Conservation (phyloP, 2,329 filamentous ascomycete species). For the Thermoascus crustaceus region DNA sequence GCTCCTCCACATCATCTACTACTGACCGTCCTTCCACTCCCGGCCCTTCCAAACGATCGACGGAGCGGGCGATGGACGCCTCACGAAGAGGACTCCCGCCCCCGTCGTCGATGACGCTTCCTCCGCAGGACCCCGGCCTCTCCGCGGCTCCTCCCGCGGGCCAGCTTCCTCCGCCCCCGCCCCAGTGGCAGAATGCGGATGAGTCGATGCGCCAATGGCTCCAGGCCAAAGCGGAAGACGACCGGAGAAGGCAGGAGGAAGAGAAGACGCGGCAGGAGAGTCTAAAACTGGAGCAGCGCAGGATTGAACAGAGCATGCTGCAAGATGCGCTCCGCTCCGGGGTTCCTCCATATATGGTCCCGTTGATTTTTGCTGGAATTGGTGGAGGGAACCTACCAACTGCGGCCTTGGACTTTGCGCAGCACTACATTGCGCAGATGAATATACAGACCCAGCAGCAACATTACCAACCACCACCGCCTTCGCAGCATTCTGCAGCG, state of each 20-base stretch:
- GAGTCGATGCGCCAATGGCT: slow-evolving; percentile 67
- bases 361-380: slow-evolving; percentile 66
- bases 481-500: slow-evolving; percentile 12
- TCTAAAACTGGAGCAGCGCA: slow-evolving; percentile 62
- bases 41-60: slow-evolving; percentile 26
- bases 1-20: slow-evolving; percentile 28
- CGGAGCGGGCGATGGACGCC: slow-evolving; percentile 56
- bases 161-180: slow-evolving; percentile 55
- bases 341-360: slow-evolving; percentile 65
- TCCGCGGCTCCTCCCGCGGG: slow-evolving; percentile 35
- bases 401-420: slow-evolving; percentile 58
- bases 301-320: slow-evolving; percentile 64
- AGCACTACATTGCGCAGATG: slow-evolving; percentile 52
- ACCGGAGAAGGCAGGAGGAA: slow-evolving; percentile 57
- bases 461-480: slow-evolving; percentile 16
- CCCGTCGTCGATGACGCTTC: slow-evolving; percentile 57
- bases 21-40: slow-evolving; percentile 22
- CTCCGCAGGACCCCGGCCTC: slow-evolving; percentile 31
- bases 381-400: slow-evolving; percentile 54
- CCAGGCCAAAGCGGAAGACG: slow-evolving; percentile 63
- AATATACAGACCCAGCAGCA: slow-evolving; percentile 26
- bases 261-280: slow-evolving; percentile 57
- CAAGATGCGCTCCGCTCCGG: slow-evolving; percentile 60
- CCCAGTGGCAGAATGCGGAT: slow-evolving; percentile 59
- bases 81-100: slow-evolving; percentile 62